Evolutionary conservation across 768 basidiomycete genomes (phyloP).

Genomic region (Ephemerocybe angulata): DNA sequence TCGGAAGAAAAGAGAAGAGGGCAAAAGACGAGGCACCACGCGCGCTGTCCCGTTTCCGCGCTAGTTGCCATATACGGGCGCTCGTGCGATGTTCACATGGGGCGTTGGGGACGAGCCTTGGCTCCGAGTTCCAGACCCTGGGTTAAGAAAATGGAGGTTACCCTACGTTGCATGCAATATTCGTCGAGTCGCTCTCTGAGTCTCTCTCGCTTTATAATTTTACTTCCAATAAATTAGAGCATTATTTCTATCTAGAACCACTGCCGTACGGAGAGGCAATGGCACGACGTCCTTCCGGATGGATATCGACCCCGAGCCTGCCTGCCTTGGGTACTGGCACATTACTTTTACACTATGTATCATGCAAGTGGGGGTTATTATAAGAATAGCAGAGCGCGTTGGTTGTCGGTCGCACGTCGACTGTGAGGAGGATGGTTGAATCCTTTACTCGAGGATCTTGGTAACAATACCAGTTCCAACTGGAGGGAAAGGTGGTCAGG

Average conservation of each 20-base stretch:
- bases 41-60: constrained; percentile 15
- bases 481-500: constrained; percentile 25
- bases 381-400: background rate
- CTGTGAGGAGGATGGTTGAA: background rate
- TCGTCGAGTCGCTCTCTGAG: too few relatives aligned
- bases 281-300: constrained; percentile 2
- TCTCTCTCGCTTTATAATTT: background rate
- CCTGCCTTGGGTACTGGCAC: constrained; percentile 3
- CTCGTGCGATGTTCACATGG: too few relatives aligned
- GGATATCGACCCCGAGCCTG: constrained; percentile 7
- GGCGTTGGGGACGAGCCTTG: too few relatives aligned
- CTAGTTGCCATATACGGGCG: too few relatives aligned
- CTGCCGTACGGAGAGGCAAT: too few relatives aligned
- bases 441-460: constrained; percentile 57
- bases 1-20: constrained; percentile 3
- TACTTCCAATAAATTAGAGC: constrained; percentile 18
- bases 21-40: constrained; percentile 12
- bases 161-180: too few relatives aligned
- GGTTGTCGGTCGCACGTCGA: background rate
- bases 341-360: constrained; percentile 7
- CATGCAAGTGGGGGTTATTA: constrained; percentile 1
- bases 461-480: constrained; percentile 95
- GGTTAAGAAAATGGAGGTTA: background rate
- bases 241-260: constrained; percentile 5
- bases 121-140: background rate